A percentile compares a stretch with the other conserved stretches of the same genome.
Conservation (phyloP, 2,329 filamentous ascomycete species). For the Fusarium sp. region DNA sequence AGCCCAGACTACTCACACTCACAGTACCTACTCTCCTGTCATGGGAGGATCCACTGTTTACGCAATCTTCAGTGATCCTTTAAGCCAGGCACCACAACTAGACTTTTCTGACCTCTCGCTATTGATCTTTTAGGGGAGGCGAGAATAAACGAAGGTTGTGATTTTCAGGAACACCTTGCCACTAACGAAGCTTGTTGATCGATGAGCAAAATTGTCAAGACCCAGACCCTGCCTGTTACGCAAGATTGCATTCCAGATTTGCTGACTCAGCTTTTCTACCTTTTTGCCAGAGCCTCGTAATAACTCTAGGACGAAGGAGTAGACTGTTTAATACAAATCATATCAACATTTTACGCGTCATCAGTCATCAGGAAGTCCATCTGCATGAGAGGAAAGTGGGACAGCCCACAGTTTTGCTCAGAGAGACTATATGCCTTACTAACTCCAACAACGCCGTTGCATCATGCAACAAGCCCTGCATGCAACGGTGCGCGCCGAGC, state of each 20-base stretch:
- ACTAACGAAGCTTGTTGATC: conserved; percentile 13
- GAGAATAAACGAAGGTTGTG: not conserved
- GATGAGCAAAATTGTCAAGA: not conserved
- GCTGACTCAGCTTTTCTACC: conserved; percentile 11
- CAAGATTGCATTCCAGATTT: conserved; percentile 8
- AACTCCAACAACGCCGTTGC: conserved; percentile 26
- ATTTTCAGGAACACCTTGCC: conserved; percentile 24
- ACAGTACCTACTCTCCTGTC: not conserved
- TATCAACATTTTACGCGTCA: conserved; percentile 1
- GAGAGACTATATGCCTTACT: conserved; percentile 44
- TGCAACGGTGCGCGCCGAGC: conserved; percentile 30
- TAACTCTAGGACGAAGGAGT: not conserved
- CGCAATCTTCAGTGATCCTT: conserved; percentile 23
- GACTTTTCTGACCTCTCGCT: conserved; percentile 4
- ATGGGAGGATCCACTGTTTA: conserved; percentile 28
- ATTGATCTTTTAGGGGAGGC: not conserved
- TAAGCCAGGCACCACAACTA: conserved; percentile 13
- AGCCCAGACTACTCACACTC: too few species aligned
- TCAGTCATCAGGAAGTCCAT: not conserved
- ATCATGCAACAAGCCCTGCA: conserved; percentile 15
- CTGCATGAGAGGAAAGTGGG: conserved; percentile 38
- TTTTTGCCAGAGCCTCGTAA: conserved; percentile 1
- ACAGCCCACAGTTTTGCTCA: conserved; percentile 42
- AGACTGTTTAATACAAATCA: not conserved
- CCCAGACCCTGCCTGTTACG: conserved; percentile 18